phyloP scores from a whole-genome alignment of 257 asterid genomes.

The Solanum peruvianum region DNA sequence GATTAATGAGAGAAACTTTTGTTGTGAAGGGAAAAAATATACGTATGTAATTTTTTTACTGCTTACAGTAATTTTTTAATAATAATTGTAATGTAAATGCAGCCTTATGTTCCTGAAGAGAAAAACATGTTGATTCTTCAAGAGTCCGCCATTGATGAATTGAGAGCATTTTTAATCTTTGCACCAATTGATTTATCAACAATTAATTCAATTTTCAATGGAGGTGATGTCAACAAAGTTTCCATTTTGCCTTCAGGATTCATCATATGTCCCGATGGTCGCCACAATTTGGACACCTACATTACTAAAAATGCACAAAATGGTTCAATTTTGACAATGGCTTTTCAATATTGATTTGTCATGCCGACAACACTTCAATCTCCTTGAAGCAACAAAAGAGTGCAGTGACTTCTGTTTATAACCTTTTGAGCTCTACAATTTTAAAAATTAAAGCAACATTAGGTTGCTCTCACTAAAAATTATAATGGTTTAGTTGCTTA shows the following conservation, averaged over 20 bases:
- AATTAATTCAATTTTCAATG: slow-evolving; percentile 17
- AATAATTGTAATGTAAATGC: not conserved
- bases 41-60: not conserved
- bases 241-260: slow-evolving; percentile 29
- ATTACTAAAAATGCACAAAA: not conserved
- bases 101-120: slow-evolving; percentile 41
- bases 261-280: slow-evolving; percentile 23
- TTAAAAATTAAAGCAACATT: slow-evolving; percentile 28
- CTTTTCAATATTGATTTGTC: slow-evolving; percentile 29
- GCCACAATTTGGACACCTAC: not conserved
- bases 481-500: not conserved
- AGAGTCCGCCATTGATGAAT: slow-evolving; percentile 39
- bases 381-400: slow-evolving; percentile 35
- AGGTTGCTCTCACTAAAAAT: not conserved
- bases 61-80: not conserved
- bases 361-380: not conserved
- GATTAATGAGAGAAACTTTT: not conserved
- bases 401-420: slow-evolving; percentile 26
- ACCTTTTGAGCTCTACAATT: slow-evolving; percentile 37
- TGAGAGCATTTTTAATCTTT: slow-evolving; percentile 40
- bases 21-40: not conserved
- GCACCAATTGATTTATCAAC: slow-evolving; percentile 26
- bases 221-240: slow-evolving; percentile 17
- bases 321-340: slow-evolving; percentile 55
- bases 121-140: slow-evolving; percentile 39